These are phyloP conservation scores for Alnus glutinosa DNA, from an alignment of 306 rosid genomes.

Conservation along the genomic window DNA sequence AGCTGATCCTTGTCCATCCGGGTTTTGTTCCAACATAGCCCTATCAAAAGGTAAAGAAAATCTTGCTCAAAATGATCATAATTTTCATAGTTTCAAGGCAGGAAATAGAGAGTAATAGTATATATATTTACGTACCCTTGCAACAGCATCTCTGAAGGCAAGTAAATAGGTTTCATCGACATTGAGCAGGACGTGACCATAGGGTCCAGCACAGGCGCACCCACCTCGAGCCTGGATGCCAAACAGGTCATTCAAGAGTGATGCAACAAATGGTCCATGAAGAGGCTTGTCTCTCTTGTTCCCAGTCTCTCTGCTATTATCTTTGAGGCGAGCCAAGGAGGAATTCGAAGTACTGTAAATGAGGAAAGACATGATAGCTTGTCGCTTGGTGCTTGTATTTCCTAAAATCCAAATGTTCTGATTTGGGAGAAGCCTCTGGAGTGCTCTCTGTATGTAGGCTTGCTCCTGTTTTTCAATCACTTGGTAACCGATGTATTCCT, in stretches of 20 bases:
- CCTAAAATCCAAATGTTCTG: slow-evolving; percentile 65
- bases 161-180: slow-evolving; percentile 50
- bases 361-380: slow-evolving; percentile 69
- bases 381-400: slow-evolving; percentile 56
- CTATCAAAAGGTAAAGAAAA: slow-evolving; percentile 20
- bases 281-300: slow-evolving; percentile 65
- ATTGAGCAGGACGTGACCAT: slow-evolving; percentile 68
- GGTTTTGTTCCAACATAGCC: slow-evolving; percentile 81
- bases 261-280: slow-evolving; percentile 74
- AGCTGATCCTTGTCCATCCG: slow-evolving; percentile 88
- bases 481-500: slow-evolving; percentile 59
- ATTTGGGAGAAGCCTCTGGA: slow-evolving; percentile 54
- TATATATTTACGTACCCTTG: slow-evolving; percentile 41
- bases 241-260: slow-evolving; percentile 72
- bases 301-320: slow-evolving; percentile 32
- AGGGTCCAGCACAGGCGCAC: slow-evolving; percentile 93
- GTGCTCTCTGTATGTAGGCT: slow-evolving; percentile 43
- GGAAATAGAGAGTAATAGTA: neutral
- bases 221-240: slow-evolving; percentile 93
- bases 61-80: neutral
- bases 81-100: neutral
- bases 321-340: neutral
- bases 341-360: slow-evolving; percentile 53
- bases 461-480: slow-evolving; percentile 69
- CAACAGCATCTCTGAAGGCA: slow-evolving; percentile 61